phyloP scores from a whole-genome alignment of 768 basidiomycete genomes.

The Russula earlei region DNA sequence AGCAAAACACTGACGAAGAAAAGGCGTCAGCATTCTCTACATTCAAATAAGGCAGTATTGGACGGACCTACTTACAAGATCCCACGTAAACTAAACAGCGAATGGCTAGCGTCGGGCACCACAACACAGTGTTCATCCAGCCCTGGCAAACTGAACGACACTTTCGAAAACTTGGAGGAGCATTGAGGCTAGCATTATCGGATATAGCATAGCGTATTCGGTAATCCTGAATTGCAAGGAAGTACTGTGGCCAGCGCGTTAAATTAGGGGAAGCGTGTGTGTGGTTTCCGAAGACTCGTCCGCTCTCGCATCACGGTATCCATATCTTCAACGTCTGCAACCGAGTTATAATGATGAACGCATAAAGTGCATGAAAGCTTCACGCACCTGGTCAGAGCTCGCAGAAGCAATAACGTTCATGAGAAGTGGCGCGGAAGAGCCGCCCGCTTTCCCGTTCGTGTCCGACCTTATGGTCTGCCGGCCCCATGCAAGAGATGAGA shows the following conservation, averaged over 20 bases:
- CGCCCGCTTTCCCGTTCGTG: conserved; percentile 10
- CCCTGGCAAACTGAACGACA: conserved; percentile 5
- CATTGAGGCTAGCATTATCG: too few species aligned
- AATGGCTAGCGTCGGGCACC: not conserved
- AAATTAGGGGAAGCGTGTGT: not conserved
- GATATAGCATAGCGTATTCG: conserved; percentile 10
- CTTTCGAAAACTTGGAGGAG: conserved; percentile 3
- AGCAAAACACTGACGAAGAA: conserved; percentile 4
- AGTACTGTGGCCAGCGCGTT: conserved; percentile 7
- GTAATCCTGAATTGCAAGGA: conserved; percentile 15
- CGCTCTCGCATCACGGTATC: conserved; percentile 13
- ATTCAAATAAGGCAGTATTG: not conserved
- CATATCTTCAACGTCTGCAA: conserved; percentile 20
- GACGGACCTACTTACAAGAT: conserved; percentile 9
- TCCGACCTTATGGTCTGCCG: conserved; percentile 15
- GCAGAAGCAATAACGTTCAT: conserved; percentile 20
- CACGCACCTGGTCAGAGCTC: conserved; percentile 18
- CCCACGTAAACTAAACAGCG: conserved; percentile 7
- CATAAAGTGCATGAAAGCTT: not conserved
- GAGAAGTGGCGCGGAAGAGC: conserved; percentile 8
- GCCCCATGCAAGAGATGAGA: conserved; percentile 19
- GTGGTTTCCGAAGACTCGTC: not conserved
- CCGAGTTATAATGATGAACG: not conserved
- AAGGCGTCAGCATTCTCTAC: not conserved
- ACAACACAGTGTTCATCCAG: not conserved